Conservation (phyloP, 2,329 filamentous ascomycete species). For the Arachnopeziza araneosa region DNA sequence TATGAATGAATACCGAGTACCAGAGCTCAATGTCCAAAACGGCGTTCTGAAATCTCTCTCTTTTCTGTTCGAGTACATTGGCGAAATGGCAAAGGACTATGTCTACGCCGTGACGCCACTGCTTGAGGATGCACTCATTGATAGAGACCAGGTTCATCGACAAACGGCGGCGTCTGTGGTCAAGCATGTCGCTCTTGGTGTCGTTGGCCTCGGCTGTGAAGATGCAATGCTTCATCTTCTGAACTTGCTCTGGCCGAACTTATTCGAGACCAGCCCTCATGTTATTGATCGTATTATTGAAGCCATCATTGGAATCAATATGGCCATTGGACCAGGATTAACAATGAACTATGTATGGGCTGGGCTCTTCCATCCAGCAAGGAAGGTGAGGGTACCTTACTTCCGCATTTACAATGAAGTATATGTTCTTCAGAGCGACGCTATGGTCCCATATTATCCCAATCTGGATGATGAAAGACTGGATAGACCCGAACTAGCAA, state of each 20-base stretch:
- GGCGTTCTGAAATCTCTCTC: slow-evolving; percentile 95
- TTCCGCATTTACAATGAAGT: slow-evolving; percentile 97
- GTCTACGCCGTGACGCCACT: slow-evolving; percentile 96
- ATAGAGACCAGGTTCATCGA: slow-evolving; percentile 94
- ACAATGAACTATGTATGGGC: slow-evolving; percentile 99
- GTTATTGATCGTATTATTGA: slow-evolving; percentile 98
- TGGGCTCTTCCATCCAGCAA: slow-evolving; percentile 90
- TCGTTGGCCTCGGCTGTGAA: slow-evolving; percentile 95
- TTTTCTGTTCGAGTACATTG: slow-evolving; percentile 98
- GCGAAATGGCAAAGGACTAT: slow-evolving; percentile 99
- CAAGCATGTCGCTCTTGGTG: slow-evolving; percentile 94
- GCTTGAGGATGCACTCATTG: slow-evolving; percentile 93
- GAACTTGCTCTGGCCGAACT: slow-evolving; percentile 91
- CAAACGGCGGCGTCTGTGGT: slow-evolving; percentile 95
- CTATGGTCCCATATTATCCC: slow-evolving; percentile 95
- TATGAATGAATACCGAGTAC: slow-evolving; percentile 99
- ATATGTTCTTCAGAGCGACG: slow-evolving; percentile 88
- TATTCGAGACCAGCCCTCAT: slow-evolving; percentile 96
- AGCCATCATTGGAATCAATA: slow-evolving; percentile 90
- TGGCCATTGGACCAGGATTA: slow-evolving; percentile 85
- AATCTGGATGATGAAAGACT: slow-evolving; percentile 75
- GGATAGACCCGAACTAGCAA: slow-evolving; percentile 73
- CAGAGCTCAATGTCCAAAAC: slow-evolving; percentile 97
- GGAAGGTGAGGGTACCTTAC: slow-evolving; percentile 91
- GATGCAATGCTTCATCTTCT: slow-evolving; percentile 98